A percentile compares a stretch with the other conserved stretches of the same genome.
Evolutionary conservation across 306 rosid species (phyloP).

Genomic region (Acacia acuminata): DNA sequence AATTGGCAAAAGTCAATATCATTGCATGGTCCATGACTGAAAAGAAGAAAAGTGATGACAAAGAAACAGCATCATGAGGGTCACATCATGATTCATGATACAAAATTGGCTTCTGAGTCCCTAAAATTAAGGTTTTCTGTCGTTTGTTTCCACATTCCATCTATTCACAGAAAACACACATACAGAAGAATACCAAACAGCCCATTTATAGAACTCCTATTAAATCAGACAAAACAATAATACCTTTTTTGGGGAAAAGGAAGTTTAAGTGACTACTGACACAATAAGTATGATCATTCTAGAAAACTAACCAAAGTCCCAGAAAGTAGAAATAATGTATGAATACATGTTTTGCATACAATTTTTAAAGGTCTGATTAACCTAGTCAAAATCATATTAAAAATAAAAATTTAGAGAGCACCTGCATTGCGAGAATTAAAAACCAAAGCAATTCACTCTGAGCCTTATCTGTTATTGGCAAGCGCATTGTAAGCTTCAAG

Average conservation of each 20-base stretch:
- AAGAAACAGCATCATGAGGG: neutral
- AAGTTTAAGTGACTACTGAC: neutral
- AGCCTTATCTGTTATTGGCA: neutral
- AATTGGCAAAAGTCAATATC: neutral
- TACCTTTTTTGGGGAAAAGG: neutral
- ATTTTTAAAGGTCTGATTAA: neutral
- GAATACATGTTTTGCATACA: neutral
- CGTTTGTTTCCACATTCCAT: constrained; percentile 2
- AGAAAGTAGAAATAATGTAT: neutral
- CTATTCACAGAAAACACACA: neutral
- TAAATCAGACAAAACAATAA: neutral
- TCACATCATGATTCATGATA: neutral
- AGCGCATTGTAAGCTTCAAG: neutral
- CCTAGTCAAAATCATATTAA: neutral
- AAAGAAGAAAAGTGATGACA: neutral
- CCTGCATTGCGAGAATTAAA: neutral
- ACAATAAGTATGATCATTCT: neutral
- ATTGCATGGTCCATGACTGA: neutral
- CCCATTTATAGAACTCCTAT: neutral
- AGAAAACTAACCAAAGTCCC: neutral
- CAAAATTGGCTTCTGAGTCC: constrained; percentile 8
- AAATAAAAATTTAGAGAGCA: neutral
- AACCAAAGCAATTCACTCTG: neutral
- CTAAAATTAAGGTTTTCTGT: neutral
- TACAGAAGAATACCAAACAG: neutral